A percentile compares a stretch with the other conserved stretches of the same genome.
Evolutionary conservation across 495 filamentous ascomycete genomes (phyloP).

Genomic region (Parachaetomium inaequale): DNA sequence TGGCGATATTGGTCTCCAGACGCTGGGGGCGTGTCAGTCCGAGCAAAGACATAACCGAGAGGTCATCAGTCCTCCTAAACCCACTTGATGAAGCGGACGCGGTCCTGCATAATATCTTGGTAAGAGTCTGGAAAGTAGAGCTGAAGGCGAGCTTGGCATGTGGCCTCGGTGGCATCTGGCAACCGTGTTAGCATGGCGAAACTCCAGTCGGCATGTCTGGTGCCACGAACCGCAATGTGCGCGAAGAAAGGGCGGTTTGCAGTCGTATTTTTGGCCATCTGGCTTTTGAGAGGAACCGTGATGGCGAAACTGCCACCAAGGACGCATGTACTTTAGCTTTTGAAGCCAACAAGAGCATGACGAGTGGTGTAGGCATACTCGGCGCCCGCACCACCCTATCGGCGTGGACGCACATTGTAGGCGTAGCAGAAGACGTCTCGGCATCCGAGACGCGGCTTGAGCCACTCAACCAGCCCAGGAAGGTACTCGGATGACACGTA

Average conservation of each 20-base stretch:
- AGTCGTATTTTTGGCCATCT: constrained; percentile 1
- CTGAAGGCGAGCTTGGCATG: constrained; percentile 4
- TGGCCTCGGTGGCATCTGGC: constrained; percentile 15
- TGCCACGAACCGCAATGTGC: constrained; percentile 10
- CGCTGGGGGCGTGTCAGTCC: neutral
- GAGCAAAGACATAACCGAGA: neutral
- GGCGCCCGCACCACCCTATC: neutral
- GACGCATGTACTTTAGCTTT: neutral
- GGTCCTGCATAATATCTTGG: constrained; percentile 3
- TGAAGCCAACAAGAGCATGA: neutral
- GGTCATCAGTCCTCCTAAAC: neutral
- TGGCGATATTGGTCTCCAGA: constrained; percentile 16
- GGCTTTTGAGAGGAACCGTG: neutral
- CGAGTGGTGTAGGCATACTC: neutral
- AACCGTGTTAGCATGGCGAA: neutral
- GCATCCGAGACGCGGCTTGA: constrained; percentile 5
- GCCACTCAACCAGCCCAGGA: constrained; percentile 7
- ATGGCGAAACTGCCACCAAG: constrained; percentile 1
- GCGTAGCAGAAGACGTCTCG: constrained; percentile 13
- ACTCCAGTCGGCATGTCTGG: no score
- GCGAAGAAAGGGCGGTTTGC: constrained; percentile 12
- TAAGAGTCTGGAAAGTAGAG: constrained; percentile 15
- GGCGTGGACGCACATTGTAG: constrained; percentile 13
- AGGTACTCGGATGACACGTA: constrained; percentile 1
- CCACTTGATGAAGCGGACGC: constrained; percentile 18